These are phyloP conservation scores for Mucor indicus DNA, from an alignment of 371 early-diverging fungal genomes.

Conservation along the genomic window DNA sequence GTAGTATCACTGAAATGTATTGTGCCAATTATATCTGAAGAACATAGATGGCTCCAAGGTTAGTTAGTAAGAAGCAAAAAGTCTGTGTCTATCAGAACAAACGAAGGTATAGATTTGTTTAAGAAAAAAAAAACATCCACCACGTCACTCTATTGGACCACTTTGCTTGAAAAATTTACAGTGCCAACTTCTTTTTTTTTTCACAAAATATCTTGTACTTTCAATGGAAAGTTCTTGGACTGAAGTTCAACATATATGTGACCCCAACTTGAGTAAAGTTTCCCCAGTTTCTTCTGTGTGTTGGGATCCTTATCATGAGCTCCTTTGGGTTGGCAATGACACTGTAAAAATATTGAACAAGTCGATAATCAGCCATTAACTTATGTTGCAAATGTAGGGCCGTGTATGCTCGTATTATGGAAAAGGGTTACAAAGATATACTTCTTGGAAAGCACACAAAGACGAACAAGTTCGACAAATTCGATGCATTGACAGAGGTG, in stretches of 20 bases:
- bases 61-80: too few relatives aligned
- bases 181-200: too few relatives aligned
- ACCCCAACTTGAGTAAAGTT: constrained; percentile 37
- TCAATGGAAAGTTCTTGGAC: constrained; percentile 49
- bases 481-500: constrained; percentile 61
- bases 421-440: constrained; percentile 62
- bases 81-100: too few relatives aligned
- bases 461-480: constrained; percentile 67
- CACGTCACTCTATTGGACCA: too few relatives aligned
- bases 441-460: constrained; percentile 63
- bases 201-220: too few relatives aligned
- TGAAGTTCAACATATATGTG: constrained; percentile 47
- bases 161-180: too few relatives aligned
- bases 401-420: constrained; percentile 60
- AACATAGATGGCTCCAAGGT: too few relatives aligned
- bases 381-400: constrained; percentile 37
- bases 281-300: constrained; percentile 55
- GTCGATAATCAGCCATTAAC: too few relatives aligned
- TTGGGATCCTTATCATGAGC: constrained; percentile 78
- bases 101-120: too few relatives aligned
- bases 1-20: too few relatives aligned
- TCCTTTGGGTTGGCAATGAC: constrained; percentile 78
- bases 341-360: constrained; percentile 40
- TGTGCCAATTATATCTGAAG: too few relatives aligned
- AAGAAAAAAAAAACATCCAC: too few relatives aligned